These are phyloP conservation scores for Sclerotinia nivalis DNA, from an alignment of 2,329 filamentous ascomycete genomes.

Conservation along the genomic window DNA sequence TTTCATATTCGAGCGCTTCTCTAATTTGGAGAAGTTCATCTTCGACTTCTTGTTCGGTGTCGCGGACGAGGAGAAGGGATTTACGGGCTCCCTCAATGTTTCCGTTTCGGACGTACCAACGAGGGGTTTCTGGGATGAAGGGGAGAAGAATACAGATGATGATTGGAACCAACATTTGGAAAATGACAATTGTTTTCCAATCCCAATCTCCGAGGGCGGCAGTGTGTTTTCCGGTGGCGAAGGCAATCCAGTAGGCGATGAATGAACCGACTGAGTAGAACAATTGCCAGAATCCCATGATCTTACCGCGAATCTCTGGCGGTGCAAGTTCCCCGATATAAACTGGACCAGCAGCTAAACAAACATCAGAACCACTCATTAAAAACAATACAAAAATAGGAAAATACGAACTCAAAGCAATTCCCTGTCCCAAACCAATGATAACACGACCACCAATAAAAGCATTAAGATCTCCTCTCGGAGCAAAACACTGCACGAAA, in stretches of 20 bases:
- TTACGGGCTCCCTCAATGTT: conserved; percentile 49
- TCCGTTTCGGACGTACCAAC: conserved; percentile 64
- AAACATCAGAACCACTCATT: neutral
- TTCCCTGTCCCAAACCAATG: conserved; percentile 68
- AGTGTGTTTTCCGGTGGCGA: conserved; percentile 32
- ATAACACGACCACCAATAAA: conserved; percentile 70
- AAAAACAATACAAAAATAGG: too few species aligned
- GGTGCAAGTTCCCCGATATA: conserved; percentile 71
- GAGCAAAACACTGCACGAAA: conserved; percentile 67
- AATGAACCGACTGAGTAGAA: conserved; percentile 61
- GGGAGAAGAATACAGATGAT: conserved; percentile 62
- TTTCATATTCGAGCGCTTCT: conserved; percentile 70
- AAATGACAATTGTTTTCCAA: conserved; percentile 72
- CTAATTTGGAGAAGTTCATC: conserved; percentile 65
- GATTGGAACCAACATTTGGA: conserved; percentile 68
- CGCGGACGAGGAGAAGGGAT: conserved; percentile 59
- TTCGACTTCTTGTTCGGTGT: conserved; percentile 61
- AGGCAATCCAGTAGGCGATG: conserved; percentile 36
- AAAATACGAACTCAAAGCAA: conserved; percentile 56
- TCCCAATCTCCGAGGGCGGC: conserved; percentile 61
- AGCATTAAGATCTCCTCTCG: conserved; percentile 58
- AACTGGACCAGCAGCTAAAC: conserved; percentile 53
- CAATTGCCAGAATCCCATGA: conserved; percentile 71
- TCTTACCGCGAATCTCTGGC: conserved; percentile 62
- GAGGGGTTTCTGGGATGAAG: conserved; percentile 67